Evolutionary conservation across 2,329 filamentous ascomycete genomes (phyloP).

Genomic region (Ophiostoma novo-ulmi): DNA sequence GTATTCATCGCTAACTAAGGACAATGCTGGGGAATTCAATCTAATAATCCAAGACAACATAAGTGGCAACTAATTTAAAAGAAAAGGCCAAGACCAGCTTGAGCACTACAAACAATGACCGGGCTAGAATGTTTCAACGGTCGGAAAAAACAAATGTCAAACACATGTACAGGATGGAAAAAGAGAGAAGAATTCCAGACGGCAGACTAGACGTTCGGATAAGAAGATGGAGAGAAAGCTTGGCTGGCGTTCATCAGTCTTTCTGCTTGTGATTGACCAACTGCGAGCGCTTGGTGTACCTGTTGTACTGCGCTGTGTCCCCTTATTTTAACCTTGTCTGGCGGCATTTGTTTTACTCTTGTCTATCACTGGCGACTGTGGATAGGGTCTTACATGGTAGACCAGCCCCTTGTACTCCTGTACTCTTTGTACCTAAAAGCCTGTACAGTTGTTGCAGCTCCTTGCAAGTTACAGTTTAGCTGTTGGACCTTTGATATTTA

Average conservation of each 20-base stretch:
- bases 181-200: background rate
- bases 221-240: background rate
- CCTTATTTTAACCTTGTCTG: background rate
- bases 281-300: no score
- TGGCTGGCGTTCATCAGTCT: background rate
- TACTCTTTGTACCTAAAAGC: background rate
- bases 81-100: background rate
- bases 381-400: background rate
- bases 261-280: background rate
- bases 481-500: background rate
- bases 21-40: background rate
- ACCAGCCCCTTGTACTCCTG: background rate
- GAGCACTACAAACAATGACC: background rate
- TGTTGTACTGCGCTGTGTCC: background rate
- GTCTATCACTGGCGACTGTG: background rate
- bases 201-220: background rate
- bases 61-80: background rate
- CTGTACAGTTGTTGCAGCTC: background rate
- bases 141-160: constrained; percentile 1
- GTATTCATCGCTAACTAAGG: background rate
- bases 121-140: background rate
- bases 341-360: background rate
- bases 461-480: constrained; percentile 1
- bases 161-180: background rate
- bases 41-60: background rate